Conservation (phyloP, 768 basidiomycete genomes). For the Pholiota microspora region DNA sequence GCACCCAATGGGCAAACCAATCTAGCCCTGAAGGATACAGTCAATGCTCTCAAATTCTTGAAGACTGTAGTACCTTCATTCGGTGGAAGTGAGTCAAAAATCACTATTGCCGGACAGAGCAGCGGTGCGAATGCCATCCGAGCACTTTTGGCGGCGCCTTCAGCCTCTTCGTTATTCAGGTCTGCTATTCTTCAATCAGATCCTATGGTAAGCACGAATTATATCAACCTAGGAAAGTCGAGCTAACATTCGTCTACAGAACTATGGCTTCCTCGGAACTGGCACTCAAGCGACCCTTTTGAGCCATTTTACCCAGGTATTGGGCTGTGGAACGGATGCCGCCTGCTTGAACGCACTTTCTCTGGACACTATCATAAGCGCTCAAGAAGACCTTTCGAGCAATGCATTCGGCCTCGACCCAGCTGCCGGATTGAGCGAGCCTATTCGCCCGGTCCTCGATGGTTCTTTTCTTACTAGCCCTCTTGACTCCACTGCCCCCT, state of each 20-base stretch:
- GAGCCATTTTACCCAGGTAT: constrained; percentile 44
- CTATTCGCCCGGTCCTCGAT: constrained; percentile 68
- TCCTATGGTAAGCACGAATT: constrained; percentile 60
- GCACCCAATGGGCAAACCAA: constrained; percentile 71
- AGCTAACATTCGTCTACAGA: constrained; percentile 34
- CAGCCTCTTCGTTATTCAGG: constrained; percentile 68
- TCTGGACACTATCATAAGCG: constrained; percentile 48
- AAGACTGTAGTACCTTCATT: constrained; percentile 56
- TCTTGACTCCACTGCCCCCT: constrained; percentile 57
- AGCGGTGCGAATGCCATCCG: constrained; percentile 78
- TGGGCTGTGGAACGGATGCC: constrained; percentile 44
- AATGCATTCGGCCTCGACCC: constrained; percentile 45
- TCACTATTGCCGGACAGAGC: constrained; percentile 83
- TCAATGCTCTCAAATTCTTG: constrained; percentile 65
- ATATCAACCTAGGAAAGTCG: neutral
- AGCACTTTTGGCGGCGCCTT: constrained; percentile 70
- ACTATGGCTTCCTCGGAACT: constrained; percentile 66
- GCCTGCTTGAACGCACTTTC: constrained; percentile 53
- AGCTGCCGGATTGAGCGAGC: constrained; percentile 50
- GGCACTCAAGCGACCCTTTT: constrained; percentile 55
- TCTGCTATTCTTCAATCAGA: constrained; percentile 85
- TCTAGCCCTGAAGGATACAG: constrained; percentile 66
- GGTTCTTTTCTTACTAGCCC: constrained; percentile 67
- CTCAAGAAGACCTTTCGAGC: constrained; percentile 45
- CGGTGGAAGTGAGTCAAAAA: constrained; percentile 60